These are phyloP conservation scores for Capsicum baccatum DNA, from an alignment of 257 asterid species.

Conservation along the genomic window DNA sequence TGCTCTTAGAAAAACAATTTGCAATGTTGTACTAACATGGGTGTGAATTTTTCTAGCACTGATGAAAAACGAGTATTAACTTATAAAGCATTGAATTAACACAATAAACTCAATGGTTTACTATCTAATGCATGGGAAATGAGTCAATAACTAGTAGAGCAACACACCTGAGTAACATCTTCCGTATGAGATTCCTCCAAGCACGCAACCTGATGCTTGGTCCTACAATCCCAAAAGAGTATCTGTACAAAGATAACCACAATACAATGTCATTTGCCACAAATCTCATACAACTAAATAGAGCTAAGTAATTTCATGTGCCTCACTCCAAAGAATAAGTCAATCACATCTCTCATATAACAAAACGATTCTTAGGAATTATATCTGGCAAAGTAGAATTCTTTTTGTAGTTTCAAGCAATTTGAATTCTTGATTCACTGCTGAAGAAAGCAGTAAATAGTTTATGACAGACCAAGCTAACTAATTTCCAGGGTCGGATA, in stretches of 20 bases:
- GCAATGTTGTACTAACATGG: not conserved
- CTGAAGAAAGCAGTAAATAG: not conserved
- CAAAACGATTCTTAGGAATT: not conserved
- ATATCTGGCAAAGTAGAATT: not conserved
- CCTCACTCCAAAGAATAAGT: not conserved
- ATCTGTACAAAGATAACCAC: constrained; percentile 46
- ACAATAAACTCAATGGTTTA: not conserved
- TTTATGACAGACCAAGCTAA: not conserved
- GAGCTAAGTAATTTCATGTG: not conserved
- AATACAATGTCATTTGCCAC: not conserved
- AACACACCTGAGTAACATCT: constrained; percentile 90
- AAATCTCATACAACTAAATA: not conserved
- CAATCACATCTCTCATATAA: not conserved
- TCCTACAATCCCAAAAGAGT: constrained; percentile 91
- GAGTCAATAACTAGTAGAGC: not conserved
- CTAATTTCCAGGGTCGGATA: not conserved
- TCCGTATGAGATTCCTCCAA: constrained; percentile 92
- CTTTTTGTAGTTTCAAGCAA: constrained; percentile 6
- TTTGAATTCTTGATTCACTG: not conserved
- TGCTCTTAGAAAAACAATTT: not conserved
- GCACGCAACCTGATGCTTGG: constrained; percentile 70
- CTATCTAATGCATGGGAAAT: not conserved
- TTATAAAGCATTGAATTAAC: not conserved
- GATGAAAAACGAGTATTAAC: not conserved
- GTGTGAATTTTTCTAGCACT: not conserved